These are phyloP conservation scores for Hevea brasiliensis DNA, from an alignment of 345 rosid genomes.

Conservation along the genomic window DNA sequence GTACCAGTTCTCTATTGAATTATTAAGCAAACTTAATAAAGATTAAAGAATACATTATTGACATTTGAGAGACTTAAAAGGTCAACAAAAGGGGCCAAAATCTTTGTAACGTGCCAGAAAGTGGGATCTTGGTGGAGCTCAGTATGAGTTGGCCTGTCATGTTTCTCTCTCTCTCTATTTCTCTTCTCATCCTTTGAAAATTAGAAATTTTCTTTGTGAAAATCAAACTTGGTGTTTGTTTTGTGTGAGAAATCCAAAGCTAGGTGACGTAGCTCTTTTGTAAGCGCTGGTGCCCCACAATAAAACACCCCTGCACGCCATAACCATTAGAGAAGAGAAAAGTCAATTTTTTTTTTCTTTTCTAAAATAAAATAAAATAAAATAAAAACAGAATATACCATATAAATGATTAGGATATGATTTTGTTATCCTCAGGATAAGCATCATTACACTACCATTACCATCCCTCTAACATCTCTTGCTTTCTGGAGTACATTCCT, in stretches of 20 bases:
- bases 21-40: not conserved
- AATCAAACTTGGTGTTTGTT: slow-evolving; percentile 70
- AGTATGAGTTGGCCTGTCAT: not conserved
- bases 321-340: too few species aligned
- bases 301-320: slow-evolving; percentile 74
- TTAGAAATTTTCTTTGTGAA: slow-evolving; percentile 77
- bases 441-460: not conserved
- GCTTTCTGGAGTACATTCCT: too few species aligned
- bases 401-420: too few species aligned
- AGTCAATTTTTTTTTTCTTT: too few species aligned
- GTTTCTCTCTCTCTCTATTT: not conserved
- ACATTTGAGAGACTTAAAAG: not conserved
- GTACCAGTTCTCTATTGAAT: not conserved
- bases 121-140: slow-evolving; percentile 10
- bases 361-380: too few species aligned
- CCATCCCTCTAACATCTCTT: too few species aligned
- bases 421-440: too few species aligned
- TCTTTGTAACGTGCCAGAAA: not conserved
- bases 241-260: slow-evolving; percentile 75
- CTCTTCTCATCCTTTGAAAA: not conserved
- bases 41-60: not conserved
- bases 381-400: too few species aligned
- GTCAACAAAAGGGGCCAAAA: not conserved
- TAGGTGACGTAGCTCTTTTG: slow-evolving; percentile 62
- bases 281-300: slow-evolving; percentile 69